Evolutionary conservation across 2,329 filamentous ascomycete genomes (phyloP), one percentile per base, ranked within the genome.

Genomic region (Penicillium capsulatum): DNA sequence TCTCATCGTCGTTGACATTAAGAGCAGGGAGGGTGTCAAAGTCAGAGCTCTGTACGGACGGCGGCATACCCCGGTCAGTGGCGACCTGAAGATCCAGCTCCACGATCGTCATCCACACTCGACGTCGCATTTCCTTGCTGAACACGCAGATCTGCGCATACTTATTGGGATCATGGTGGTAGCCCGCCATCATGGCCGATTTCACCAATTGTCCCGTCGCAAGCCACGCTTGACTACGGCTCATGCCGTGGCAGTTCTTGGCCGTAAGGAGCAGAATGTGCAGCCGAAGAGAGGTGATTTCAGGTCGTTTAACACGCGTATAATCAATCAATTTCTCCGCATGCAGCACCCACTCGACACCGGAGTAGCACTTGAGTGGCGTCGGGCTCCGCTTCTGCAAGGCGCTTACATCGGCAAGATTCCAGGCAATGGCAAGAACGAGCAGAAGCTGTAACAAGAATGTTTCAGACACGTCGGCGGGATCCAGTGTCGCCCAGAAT

Each of bases 281-380:
- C 3, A 77, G 59, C 22, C 77, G 75, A 28, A 77, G 69, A 40
- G 71, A 66, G 2, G 55, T 59, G 2, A 76, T 61, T 2, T 71
- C 72, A 3, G 74, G 67, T 11, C 75, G 71, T 53, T 79, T 80
- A 30, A 73, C 68, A 31, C 69, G 79, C 1, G 89, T 86, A 57
- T 91, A 84, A 56, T 94, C 86, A 28, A 97, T 73, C 44, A 96
- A 84, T 2, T 82, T 80, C 61, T 96, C 91, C 2, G 89, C 87
- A 81, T 97, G 94, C 34, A 83, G 79, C 42, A 97, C 86, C 61
- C 90, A 96, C 54, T 86, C 83, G 16, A 64, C 38, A 2, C 61
- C 63, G 2, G 59, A 63, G 37, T 57, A 61, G 35, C 57, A 59
- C 31, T 49, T 53, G 27, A 64, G 47, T 10, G 47, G 46, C 3